Evolutionary conservation across 1,139 yeast genomes (phyloP), one percentile per base, ranked within the genome.

Genomic region (Saccharomyces hybrid): DNA sequence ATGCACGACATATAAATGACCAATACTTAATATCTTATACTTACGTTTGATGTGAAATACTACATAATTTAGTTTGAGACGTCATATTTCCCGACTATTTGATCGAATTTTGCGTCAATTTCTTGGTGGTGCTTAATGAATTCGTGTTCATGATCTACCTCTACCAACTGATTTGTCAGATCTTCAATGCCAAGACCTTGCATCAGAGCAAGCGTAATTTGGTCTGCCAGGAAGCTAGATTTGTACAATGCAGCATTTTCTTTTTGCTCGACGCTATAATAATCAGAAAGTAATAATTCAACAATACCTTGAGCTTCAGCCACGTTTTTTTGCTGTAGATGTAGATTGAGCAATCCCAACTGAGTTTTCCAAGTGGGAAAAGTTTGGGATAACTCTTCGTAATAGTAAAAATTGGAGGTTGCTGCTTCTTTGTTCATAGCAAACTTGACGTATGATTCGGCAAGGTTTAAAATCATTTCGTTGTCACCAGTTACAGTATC

Each of bases 191-290:
- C 66, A 9, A 70, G 74, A 14, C 80, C 81, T 59, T 77, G 71
- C 61, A 81, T 71, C 55, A 78, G 75, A 57, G 78, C 77, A 54
- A 76, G 76, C 1, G 84, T 74, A 55, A 83, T 78, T 65, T 78
- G 74, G 66, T 78, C 79, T 52, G 84, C 83, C 52, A 82, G 62
- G 50, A 79, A 73, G 64, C 80, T 79, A 20, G 76, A 77, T 47
- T 63, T 61, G 57, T 70, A 67, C 13, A 53, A 56, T 51, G 50
- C 57, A n/a, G 69, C 67, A 16, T 54, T 56, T 14, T 59, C 64
- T 48, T 56, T 61, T 57, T 57, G 68, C 47, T 64, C 64, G n/a
- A 57, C 63, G 6, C 54, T 54, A 55, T 65, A 63, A 52, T 62
- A 59, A 49, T 69, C 71, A 23, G 66, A 60, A 51, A 69, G 65